Evolutionary conservation across 139 green algal genomes (phyloP).

Genomic region (Nannochloris sp.): DNA sequence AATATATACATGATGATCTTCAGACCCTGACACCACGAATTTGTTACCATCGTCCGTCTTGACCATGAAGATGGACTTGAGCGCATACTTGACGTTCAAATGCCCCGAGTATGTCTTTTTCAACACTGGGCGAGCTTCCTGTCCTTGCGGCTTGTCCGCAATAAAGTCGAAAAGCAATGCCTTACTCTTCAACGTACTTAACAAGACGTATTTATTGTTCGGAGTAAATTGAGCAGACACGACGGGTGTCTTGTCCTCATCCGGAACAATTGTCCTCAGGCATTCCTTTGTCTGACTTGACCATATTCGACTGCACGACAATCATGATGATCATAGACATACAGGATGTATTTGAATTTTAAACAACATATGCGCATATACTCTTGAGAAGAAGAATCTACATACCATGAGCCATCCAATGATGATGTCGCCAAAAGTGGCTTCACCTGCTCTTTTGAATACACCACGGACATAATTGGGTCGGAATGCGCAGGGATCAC

Average conservation of each 20-base stretch:
- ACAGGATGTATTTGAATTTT: too few relatives aligned
- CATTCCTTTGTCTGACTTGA: constrained; percentile 63
- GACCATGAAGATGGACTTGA: constrained; percentile 32
- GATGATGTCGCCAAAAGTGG: constrained; percentile 65
- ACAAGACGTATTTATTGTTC: constrained; percentile 68
- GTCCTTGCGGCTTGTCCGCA: background rate
- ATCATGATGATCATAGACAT: constrained; percentile 1
- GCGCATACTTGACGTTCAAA: constrained; percentile 19
- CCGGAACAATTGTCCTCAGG: constrained; percentile 61
- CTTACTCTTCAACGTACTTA: constrained; percentile 45
- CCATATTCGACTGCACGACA: constrained; percentile 24
- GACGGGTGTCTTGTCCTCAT: constrained; percentile 54
- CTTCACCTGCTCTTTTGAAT: constrained; percentile 57
- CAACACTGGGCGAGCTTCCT: constrained; percentile 11
- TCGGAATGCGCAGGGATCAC: constrained; percentile 82
- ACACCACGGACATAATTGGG: constrained; percentile 72
- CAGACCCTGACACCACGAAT: constrained; percentile 69
- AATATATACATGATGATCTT: constrained; percentile 69
- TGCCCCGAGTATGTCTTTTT: constrained; percentile 39
- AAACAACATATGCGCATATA: too few relatives aligned
- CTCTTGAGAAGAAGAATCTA: constrained; percentile 32
- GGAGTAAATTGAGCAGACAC: constrained; percentile 71
- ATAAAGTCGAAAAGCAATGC: constrained; percentile 66
- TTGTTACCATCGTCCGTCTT: constrained; percentile 13
- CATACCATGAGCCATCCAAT: constrained; percentile 53